Conservation (phyloP, 768 basidiomycete genomes). For the Panaeolus papilionaceus region DNA sequence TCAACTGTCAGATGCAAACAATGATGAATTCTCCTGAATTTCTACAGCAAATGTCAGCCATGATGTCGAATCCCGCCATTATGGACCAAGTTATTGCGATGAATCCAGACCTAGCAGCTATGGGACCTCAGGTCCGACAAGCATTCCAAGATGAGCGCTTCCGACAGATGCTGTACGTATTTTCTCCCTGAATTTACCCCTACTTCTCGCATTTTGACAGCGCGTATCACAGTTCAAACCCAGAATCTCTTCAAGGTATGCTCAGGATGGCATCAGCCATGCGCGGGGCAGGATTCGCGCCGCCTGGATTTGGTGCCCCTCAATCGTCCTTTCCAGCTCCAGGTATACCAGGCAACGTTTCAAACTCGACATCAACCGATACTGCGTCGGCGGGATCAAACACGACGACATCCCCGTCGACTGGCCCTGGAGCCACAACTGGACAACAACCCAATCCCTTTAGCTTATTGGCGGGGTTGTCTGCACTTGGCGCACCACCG, state of each 20-base stretch:
- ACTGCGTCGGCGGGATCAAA: slow-evolving; percentile 29
- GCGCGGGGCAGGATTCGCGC: slow-evolving; percentile 43
- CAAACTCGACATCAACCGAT: slow-evolving; percentile 31
- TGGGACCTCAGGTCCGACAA: slow-evolving; percentile 83
- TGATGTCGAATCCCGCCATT: slow-evolving; percentile 90
- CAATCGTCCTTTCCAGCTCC: slow-evolving; percentile 59
- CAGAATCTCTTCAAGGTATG: slow-evolving; percentile 76
- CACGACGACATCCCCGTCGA: slow-evolving; percentile 27
- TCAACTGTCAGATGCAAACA: slow-evolving; percentile 63
- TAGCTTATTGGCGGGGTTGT: slow-evolving; percentile 28
- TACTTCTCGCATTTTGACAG: slow-evolving; percentile 8
- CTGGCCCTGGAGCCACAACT: slow-evolving; percentile 28
- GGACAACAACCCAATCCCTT: slow-evolving; percentile 29
- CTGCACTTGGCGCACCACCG: slow-evolving; percentile 20
- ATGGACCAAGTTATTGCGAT: slow-evolving; percentile 85
- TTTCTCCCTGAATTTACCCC: slow-evolving; percentile 7
- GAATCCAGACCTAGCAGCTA: slow-evolving; percentile 76
- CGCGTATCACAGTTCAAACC: slow-evolving; percentile 63
- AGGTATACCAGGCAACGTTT: slow-evolving; percentile 43
- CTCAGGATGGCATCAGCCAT: slow-evolving; percentile 73
- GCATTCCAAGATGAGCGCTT: slow-evolving; percentile 81
- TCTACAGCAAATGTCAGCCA: slow-evolving; percentile 82
- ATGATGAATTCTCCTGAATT: slow-evolving; percentile 90
- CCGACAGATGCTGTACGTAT: slow-evolving; percentile 73
- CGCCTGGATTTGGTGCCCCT: slow-evolving; percentile 26